These are phyloP conservation scores for Baeospora myosura DNA, from an alignment of 1,284 basidiomycete species.

Conservation along the genomic window DNA sequence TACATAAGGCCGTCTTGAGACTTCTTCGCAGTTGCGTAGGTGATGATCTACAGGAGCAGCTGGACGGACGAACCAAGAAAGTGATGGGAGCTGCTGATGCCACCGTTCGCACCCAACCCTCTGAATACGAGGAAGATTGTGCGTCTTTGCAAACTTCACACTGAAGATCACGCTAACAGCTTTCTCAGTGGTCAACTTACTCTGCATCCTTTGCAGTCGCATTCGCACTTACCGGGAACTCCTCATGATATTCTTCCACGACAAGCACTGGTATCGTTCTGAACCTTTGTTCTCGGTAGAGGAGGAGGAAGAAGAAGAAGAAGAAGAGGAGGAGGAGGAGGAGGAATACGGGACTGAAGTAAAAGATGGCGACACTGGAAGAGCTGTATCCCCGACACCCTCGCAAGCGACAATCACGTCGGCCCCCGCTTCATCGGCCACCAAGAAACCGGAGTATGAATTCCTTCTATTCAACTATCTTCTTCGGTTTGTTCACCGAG, in stretches of 20 bases:
- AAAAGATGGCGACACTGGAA: constrained; percentile 12
- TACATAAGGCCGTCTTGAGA: constrained; percentile 82
- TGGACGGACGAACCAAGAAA: constrained; percentile 62
- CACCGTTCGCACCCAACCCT: constrained; percentile 59
- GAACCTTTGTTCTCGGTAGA: constrained; percentile 63
- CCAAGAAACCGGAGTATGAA: constrained; percentile 82
- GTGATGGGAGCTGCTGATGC: constrained; percentile 78
- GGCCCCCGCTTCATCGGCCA: constrained; percentile 32
- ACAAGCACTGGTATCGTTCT: constrained; percentile 76
- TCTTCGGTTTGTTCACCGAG: constrained; percentile 90
- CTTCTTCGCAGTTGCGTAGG: constrained; percentile 85
- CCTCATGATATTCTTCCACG: constrained; percentile 93
- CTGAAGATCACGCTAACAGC: background rate
- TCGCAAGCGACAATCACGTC: constrained; percentile 56
- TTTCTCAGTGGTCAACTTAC: constrained; percentile 72
- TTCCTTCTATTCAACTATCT: constrained; percentile 94
- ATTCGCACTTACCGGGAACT: constrained; percentile 86
- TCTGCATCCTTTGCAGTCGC: constrained; percentile 86
- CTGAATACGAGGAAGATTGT: constrained; percentile 84
- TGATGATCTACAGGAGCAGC: constrained; percentile 80
- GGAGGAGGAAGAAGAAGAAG: constrained; percentile 60
- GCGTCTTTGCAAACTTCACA: constrained; percentile 26
- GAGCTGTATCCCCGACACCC: constrained; percentile 45
- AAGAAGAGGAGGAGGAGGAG: constrained; percentile 31
- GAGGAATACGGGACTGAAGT: constrained; percentile 23